A percentile compares a stretch with the other conserved stretches of the same genome.
Evolutionary conservation across 2,329 filamentous ascomycete species (phyloP).

Genomic region (Sordariomycetes sp.): DNA sequence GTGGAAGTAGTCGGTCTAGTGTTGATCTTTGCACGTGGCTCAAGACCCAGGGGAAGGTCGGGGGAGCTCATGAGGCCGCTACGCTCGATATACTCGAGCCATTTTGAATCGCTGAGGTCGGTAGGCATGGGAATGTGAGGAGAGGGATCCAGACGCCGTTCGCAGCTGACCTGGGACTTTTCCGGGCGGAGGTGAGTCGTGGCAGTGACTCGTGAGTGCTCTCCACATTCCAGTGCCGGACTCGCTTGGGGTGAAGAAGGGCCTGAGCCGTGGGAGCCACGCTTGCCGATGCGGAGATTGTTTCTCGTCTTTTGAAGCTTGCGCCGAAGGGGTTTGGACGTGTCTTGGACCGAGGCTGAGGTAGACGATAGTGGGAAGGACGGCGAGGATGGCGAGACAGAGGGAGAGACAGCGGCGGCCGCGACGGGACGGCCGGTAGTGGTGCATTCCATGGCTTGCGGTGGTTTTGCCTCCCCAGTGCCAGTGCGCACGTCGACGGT

Average conservation of each 20-base stretch:
- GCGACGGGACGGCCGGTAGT: neutral
- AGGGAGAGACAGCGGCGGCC: neutral
- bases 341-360: neutral
- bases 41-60: conserved; percentile 6
- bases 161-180: neutral
- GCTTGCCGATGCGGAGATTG: neutral
- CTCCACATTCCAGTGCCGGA: neutral
- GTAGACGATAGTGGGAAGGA: neutral
- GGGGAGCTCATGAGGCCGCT: conserved; percentile 11
- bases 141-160: conserved; percentile 4
- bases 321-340: neutral
- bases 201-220: neutral
- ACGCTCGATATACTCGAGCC: conserved; percentile 18
- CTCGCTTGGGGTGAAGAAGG: neutral
- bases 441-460: neutral
- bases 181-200: neutral
- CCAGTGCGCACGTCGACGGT: neutral
- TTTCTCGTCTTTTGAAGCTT: neutral
- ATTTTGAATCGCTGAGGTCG: conserved; percentile 23
- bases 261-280: neutral
- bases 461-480: neutral
- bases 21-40: neutral
- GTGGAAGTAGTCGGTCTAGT: neutral
- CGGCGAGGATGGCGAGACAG: neutral
- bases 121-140: conserved; percentile 15